Conservation (phyloP, 129 eudicot genomes). For the Lactuca saligna region DNA sequence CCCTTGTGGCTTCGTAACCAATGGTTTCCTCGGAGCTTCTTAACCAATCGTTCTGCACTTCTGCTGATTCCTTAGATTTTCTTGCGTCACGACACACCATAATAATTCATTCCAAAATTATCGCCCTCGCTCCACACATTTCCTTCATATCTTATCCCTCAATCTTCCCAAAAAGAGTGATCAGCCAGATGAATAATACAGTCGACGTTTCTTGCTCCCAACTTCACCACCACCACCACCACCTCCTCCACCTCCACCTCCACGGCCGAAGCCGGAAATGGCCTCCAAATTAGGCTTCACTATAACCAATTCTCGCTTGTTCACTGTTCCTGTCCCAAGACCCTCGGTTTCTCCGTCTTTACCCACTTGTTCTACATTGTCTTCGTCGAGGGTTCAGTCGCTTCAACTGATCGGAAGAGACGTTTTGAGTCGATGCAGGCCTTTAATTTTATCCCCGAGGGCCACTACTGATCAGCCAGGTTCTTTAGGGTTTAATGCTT, state of each 20-base stretch:
- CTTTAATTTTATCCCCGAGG: slow-evolving; percentile 52
- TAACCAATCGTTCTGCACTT: background rate
- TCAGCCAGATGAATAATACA: slow-evolving; percentile 30
- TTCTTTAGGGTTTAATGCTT: slow-evolving; percentile 15
- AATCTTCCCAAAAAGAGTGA: slow-evolving; percentile 23
- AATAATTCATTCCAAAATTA: background rate
- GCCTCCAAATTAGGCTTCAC: slow-evolving; percentile 68
- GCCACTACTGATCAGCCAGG: slow-evolving; percentile 89
- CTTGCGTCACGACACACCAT: background rate
- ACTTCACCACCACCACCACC: slow-evolving; percentile 15
- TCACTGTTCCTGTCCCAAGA: slow-evolving; percentile 53
- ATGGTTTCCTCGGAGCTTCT: background rate
- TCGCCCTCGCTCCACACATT: slow-evolving; percentile 64
- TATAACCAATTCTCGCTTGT: slow-evolving; percentile 48
- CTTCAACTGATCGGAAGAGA: slow-evolving; percentile 38
- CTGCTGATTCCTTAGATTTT: background rate
- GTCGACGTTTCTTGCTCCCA: slow-evolving; percentile 18
- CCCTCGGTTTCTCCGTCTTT: slow-evolving; percentile 39
- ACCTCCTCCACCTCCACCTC: slow-evolving; percentile 13
- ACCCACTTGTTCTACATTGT: slow-evolving; percentile 35
- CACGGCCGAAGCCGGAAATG: slow-evolving; percentile 50
- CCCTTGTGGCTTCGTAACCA: background rate
- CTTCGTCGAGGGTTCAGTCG: slow-evolving; percentile 43
- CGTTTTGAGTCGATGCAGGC: slow-evolving; percentile 26
- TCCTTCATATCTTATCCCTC: slow-evolving; percentile 54